Percentiles rank a stretch among this genome's conserved stretches.
These are phyloP conservation scores for Phlebopus sp. DNA, from an alignment of 1,284 basidiomycete species.

Conservation along the genomic window DNA sequence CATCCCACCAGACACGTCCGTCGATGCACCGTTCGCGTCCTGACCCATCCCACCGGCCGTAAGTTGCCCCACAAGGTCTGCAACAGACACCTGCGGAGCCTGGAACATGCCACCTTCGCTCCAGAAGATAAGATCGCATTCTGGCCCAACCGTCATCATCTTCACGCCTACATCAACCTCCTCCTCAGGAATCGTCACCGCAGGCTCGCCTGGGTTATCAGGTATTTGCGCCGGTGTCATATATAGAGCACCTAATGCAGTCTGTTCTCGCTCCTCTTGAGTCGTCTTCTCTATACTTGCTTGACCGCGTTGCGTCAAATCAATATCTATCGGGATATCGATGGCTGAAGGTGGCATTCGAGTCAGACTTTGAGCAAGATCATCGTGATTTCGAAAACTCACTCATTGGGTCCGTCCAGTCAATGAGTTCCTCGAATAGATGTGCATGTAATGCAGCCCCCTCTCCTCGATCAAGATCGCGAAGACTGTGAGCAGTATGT, in stretches of 20 bases:
- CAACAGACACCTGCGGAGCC: conserved; percentile 47
- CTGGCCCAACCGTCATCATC: conserved; percentile 65
- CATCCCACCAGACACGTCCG: conserved; percentile 9
- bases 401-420: conserved; percentile 79
- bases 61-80: conserved; percentile 68
- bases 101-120: conserved; percentile 37
- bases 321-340: conserved; percentile 57
- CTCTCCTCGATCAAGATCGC: conserved; percentile 81
- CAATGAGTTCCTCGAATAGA: conserved; percentile 77
- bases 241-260: conserved; percentile 71
- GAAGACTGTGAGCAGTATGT: conserved; percentile 63
- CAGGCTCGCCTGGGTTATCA: conserved; percentile 71
- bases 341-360: conserved; percentile 43
- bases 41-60: conserved; percentile 38
- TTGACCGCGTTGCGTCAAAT: conserved; percentile 53
- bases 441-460: conserved; percentile 77
- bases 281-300: conserved; percentile 61
- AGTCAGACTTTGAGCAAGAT: conserved; percentile 19
- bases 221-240: conserved; percentile 67
- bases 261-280: conserved; percentile 75
- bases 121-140: conserved; percentile 66
- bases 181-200: conserved; percentile 57
- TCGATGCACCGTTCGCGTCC: conserved; percentile 19
- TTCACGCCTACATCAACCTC: conserved; percentile 61
- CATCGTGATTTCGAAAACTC: conserved; percentile 30